Percentiles rank a stretch among this genome's conserved stretches.
Evolutionary conservation across 2,329 filamentous ascomycete species (phyloP).

Genomic region (Microdochium trichocladiopsis): DNA sequence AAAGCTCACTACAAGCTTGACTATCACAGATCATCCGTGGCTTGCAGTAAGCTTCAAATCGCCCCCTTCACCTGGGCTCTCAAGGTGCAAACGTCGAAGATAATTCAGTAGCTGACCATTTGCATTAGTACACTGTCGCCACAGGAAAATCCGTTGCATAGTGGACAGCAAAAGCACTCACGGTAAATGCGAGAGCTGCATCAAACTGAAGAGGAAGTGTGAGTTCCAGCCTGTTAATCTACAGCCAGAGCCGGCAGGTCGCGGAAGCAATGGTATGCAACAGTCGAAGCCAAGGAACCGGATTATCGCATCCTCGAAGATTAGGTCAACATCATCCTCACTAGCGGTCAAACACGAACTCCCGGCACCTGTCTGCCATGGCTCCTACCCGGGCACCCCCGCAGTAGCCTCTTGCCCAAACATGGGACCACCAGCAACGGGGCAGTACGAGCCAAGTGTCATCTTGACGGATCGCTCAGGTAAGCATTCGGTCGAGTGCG

Average conservation of each 20-base stretch:
- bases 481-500: no score
- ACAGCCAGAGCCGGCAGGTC: slow-evolving; percentile 38
- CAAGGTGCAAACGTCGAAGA: no score
- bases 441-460: slow-evolving; percentile 9
- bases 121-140: slow-evolving; percentile 72
- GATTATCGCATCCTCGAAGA: slow-evolving; percentile 22
- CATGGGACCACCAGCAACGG: slow-evolving; percentile 35
- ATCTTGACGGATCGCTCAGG: no score
- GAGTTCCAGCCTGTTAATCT: slow-evolving; percentile 88
- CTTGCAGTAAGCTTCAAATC: slow-evolving; percentile 82
- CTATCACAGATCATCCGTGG: slow-evolving; percentile 91
- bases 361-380: slow-evolving; percentile 31
- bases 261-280: slow-evolving; percentile 19
- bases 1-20: slow-evolving; percentile 81
- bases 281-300: not conserved
- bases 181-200: slow-evolving; percentile 84
- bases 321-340: slow-evolving; percentile 41
- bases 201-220: slow-evolving; percentile 89
- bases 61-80: no score
- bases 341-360: slow-evolving; percentile 36
- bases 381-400: slow-evolving; percentile 33
- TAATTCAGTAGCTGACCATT: slow-evolving; percentile 1
- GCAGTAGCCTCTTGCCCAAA: slow-evolving; percentile 34
- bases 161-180: slow-evolving; percentile 65
- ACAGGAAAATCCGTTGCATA: slow-evolving; percentile 89